A percentile compares a stretch with the other conserved stretches of the same genome.
phyloP scores from a whole-genome alignment of 306 rosid species.

The Myrica gale region DNA sequence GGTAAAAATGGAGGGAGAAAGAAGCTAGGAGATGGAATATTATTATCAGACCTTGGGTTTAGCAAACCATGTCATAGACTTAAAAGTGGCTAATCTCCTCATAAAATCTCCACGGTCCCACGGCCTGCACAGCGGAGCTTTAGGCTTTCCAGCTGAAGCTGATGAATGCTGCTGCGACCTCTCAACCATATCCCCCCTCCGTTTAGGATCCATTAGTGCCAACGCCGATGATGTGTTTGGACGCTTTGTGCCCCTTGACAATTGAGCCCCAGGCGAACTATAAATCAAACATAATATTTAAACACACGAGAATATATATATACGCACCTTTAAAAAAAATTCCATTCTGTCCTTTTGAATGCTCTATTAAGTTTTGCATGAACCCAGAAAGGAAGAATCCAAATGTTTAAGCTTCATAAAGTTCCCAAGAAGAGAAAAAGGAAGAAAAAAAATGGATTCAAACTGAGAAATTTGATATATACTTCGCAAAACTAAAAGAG shows the following conservation, averaged over 20 bases:
- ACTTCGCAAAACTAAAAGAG: not conserved
- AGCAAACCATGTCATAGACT: conserved; percentile 97
- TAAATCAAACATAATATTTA: not conserved
- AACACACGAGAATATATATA: not conserved
- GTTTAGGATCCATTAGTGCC: conserved; percentile 44
- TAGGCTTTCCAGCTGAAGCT: conserved; percentile 24
- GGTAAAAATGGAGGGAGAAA: not conserved
- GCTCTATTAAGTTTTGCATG: not conserved
- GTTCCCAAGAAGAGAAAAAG: not conserved
- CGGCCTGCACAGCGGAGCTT: conserved; percentile 65
- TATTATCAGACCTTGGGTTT: conserved; percentile 68
- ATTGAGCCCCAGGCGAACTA: conserved; percentile 37
- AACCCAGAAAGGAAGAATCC: not conserved
- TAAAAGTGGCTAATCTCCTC: conserved; percentile 79
- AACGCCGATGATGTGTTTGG: conserved; percentile 50
- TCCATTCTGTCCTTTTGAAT: not conserved
- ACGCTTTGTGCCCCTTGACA: conserved; percentile 56
- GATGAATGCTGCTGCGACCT: conserved; percentile 38
- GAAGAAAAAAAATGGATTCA: not conserved
- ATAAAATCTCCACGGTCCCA: conserved; percentile 89
- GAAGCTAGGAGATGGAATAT: not conserved
- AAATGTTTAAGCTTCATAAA: not conserved
- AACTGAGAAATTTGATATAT: not conserved
- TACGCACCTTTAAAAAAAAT: too few species aligned
- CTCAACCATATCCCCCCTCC: conserved; percentile 41